phyloP scores from a whole-genome alignment of 2,329 filamentous ascomycete species.

The Claviceps sorghi region DNA sequence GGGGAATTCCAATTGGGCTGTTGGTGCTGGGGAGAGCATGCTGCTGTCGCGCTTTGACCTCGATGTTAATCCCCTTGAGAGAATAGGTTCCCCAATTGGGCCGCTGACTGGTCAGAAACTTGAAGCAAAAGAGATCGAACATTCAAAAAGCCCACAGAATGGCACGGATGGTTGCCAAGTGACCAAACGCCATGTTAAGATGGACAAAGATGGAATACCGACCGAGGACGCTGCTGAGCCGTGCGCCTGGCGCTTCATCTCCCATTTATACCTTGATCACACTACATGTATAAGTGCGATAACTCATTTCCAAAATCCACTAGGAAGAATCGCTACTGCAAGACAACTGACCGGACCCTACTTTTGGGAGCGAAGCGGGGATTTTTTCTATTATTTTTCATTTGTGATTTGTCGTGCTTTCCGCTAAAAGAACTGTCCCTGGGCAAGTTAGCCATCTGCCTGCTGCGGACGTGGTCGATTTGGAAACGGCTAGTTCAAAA shows the following conservation, averaged over 20 bases:
- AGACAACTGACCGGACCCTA: not conserved
- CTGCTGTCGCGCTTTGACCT: conserved; percentile 1
- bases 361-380: not conserved
- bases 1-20: conserved; percentile 3
- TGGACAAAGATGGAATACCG: not conserved
- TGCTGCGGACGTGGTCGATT: not conserved
- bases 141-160: conserved; percentile 1
- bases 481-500: not conserved
- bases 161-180: not conserved
- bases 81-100: conserved; percentile 7
- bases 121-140: conserved; percentile 2
- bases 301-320: not conserved
- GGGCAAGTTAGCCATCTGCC: not conserved
- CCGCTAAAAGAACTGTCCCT: too few relatives aligned
- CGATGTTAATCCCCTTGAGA: conserved; percentile 6
- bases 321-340: not conserved
- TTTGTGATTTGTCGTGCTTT: too few relatives aligned
- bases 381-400: not conserved
- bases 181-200: not conserved
- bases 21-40: conserved; percentile 1
- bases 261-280: not conserved
- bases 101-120: not conserved
- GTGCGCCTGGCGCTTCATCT: not conserved
- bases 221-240: not conserved
- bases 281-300: not conserved